Base-by-base conservation (phyloP, 305 asterid species). In the Striga hermonthica region DNA sequence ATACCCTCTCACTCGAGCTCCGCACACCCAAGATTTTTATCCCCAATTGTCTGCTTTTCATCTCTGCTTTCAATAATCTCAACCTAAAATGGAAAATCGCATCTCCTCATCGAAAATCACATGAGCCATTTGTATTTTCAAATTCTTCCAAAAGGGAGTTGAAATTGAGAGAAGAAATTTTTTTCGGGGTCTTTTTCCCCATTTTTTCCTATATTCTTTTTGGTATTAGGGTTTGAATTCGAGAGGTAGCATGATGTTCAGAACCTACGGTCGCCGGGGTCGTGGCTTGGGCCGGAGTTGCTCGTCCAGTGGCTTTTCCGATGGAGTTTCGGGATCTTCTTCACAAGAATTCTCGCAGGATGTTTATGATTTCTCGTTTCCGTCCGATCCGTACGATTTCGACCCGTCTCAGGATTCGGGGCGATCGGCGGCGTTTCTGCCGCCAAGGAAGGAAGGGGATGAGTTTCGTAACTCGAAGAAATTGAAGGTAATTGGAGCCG, bases 311-410 rank as follows among this genome's bases (percentile, higher is more conserved):
- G 31, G 31, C 31, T 22, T 22, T 22, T 22, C 75, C 57, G 90
- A 75, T 36, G 79, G 62, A 28, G 84, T 63, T 68, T 72, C 80
- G 28, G 85, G 74, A 2, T 75, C 70, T 2, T 72, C 73, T 14
- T 71, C 91, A 13, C 87, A 81, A 72, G 91, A 86, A 66, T 76
- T 77, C 67, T 72, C 87, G 12, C 81, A 73, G 49, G 95, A 85
- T 72, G 83, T 83, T 36, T 85, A 76, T 72, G 75, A 78, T 72
- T 84, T 84, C 56, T 56, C 74, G 11, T 76, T 77, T 62, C 76
- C 90, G 40, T 43, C 83, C 54, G 88, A 85, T 77, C 88, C 84
- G 4, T 79, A 77, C 39, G 37, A 49, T 43, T 79, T 72, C 40
- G 54, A 55, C 41, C 79, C 82, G 44, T 76, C 85, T 13, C 85